phyloP scores from a whole-genome alignment of 177 flowering plant species.

The Vitis hybrid region DNA sequence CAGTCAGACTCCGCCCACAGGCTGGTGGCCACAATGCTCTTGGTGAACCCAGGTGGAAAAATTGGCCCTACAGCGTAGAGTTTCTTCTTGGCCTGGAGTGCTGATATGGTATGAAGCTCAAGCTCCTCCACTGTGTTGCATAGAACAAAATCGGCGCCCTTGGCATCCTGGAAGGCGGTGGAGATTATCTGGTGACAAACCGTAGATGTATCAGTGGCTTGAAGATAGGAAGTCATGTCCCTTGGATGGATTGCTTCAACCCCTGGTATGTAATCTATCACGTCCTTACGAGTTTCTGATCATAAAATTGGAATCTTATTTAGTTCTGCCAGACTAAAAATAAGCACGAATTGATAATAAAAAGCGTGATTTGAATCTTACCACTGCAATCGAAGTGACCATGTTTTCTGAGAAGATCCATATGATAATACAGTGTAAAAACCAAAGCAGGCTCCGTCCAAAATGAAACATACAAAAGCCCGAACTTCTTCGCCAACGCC shows the following conservation, averaged over 20 bases:
- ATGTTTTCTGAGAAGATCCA: slow-evolving; percentile 51
- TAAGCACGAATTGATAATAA: background rate
- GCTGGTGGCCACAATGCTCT: slow-evolving; percentile 51
- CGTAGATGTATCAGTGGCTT: slow-evolving; percentile 39
- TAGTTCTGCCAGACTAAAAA: background rate
- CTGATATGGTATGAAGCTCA: slow-evolving; percentile 51
- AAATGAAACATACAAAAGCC: slow-evolving; percentile 58
- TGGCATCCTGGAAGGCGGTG: slow-evolving; percentile 49
- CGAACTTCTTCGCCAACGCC: slow-evolving; percentile 57
- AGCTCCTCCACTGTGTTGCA: slow-evolving; percentile 73
- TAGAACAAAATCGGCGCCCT: slow-evolving; percentile 54
- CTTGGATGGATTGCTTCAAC: slow-evolving; percentile 41
- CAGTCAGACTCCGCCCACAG: slow-evolving; percentile 74
- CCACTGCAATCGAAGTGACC: slow-evolving; percentile 65
- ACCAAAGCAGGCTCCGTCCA: slow-evolving; percentile 90
- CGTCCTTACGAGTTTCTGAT: slow-evolving; percentile 47
- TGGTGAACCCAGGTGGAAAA: slow-evolving; percentile 37
- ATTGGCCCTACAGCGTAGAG: slow-evolving; percentile 72
- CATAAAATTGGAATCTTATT: background rate
- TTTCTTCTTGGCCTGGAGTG: slow-evolving; percentile 38
- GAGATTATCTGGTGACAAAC: slow-evolving; percentile 50
- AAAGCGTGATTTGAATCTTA: slow-evolving; percentile 13
- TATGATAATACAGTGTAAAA: slow-evolving; percentile 62
- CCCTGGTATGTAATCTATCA: slow-evolving; percentile 65
- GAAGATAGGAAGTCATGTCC: slow-evolving; percentile 64